phyloP scores from a whole-genome alignment of 805 yeast genomes.

The Hanseniaspora singularis region DNA sequence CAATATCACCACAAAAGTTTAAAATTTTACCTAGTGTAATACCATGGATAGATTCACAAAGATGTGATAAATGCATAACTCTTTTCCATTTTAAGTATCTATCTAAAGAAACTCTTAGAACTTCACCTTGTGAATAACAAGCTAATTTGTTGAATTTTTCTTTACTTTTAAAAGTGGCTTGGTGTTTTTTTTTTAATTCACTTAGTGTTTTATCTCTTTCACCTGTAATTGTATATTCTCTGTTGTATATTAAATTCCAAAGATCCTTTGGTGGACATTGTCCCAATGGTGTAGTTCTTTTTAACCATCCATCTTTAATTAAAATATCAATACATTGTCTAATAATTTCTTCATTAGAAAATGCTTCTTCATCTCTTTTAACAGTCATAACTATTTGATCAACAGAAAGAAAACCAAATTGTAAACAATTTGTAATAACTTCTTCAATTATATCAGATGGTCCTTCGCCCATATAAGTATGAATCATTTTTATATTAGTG shows the following conservation, averaged over 20 bases:
- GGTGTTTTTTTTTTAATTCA: slow-evolving; percentile 45
- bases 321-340: slow-evolving; percentile 22
- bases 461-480: slow-evolving; percentile 18
- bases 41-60: slow-evolving; percentile 38
- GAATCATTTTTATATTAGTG: slow-evolving; percentile 36
- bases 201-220: slow-evolving; percentile 35
- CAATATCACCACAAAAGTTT: slow-evolving; percentile 20
- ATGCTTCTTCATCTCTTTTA: neutral
- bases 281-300: slow-evolving; percentile 34
- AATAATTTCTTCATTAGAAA: slow-evolving; percentile 18
- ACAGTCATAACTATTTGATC: slow-evolving; percentile 14
- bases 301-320: slow-evolving; percentile 39
- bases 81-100: slow-evolving; percentile 60
- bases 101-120: slow-evolving; percentile 40
- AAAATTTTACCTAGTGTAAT: slow-evolving; percentile 52
- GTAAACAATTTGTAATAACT: slow-evolving; percentile 12
- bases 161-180: slow-evolving; percentile 45
- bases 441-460: slow-evolving; percentile 19
- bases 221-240: slow-evolving; percentile 29
- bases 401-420: slow-evolving; percentile 9
- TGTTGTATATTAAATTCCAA: slow-evolving; percentile 33
- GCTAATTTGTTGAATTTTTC: slow-evolving; percentile 30
- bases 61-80: slow-evolving; percentile 46
- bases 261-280: slow-evolving; percentile 31
- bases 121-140: slow-evolving; percentile 23